Evolutionary conservation across 495 filamentous ascomycete genomes (phyloP).

Genomic region (Podospora sp.): DNA sequence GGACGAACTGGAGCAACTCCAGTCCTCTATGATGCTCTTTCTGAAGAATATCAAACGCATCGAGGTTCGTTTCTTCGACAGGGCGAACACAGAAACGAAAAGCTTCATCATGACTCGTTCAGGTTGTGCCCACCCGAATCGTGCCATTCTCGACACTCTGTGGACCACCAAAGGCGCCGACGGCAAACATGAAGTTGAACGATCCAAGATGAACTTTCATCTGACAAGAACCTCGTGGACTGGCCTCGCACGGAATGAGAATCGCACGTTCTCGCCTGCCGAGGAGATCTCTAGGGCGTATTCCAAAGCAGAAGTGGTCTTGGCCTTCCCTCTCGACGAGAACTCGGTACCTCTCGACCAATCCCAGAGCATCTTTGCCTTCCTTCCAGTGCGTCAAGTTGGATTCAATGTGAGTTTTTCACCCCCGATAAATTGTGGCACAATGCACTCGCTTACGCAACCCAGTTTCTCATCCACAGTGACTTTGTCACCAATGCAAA

Average conservation of each 20-base stretch:
- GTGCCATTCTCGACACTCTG: constrained; percentile 4
- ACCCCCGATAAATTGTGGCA: not conserved
- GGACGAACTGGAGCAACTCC: constrained; percentile 37
- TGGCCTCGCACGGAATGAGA: constrained; percentile 38
- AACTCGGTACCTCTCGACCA: constrained; percentile 32
- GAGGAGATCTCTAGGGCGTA: constrained; percentile 28
- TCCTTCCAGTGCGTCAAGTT: constrained; percentile 39
- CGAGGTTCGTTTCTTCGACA: constrained; percentile 30
- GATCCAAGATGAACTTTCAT: constrained; percentile 20
- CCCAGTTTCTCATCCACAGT: constrained; percentile 18
- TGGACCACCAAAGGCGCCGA: too few species aligned
- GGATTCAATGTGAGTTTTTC: constrained; percentile 35
- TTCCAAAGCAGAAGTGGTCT: constrained; percentile 34
- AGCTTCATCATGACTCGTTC: not conserved
- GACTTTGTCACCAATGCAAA: constrained; percentile 38
- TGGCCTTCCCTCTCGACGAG: constrained; percentile 44
- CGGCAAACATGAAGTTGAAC: not conserved
- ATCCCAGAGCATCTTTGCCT: constrained; percentile 41
- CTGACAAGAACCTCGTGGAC: constrained; percentile 25
- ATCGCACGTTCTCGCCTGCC: constrained; percentile 28
- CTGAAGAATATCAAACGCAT: constrained; percentile 42
- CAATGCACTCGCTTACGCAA: not conserved
- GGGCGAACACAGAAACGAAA: not conserved
- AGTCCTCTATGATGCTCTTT: constrained; percentile 42
- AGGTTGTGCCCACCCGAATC: not conserved